Evolutionary conservation across 352 stramenopile species (phyloP), one percentile per base, ranked within the genome.

Genomic region (Phytophthora cryptogea): DNA sequence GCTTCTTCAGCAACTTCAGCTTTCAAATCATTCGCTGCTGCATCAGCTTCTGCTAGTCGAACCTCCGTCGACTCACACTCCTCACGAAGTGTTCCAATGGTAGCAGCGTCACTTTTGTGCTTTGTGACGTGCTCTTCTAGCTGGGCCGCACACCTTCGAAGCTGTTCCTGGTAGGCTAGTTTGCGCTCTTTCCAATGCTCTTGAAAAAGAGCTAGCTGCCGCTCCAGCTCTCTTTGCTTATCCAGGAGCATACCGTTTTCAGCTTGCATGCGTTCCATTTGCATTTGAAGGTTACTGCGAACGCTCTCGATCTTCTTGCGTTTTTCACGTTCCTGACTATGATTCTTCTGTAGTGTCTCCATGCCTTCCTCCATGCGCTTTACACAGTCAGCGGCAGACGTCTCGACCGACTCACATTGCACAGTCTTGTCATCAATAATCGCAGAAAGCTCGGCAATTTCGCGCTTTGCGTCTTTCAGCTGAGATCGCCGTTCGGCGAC

Each of bases 161-260:
- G 64, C 17, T 83, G 74, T 20, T 85, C 57, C 31, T 79, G 68
- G n/a, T 82, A 63, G 5, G 59, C 59, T n/a, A 59, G 43, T 23
- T 86, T 88, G 4, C 62, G 64, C 16, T 88, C 68, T n/a, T 77
- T 65, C 40, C 81, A 65, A 16, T 78, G 61, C n/a, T 80, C 57
- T 32, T 89, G 57, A 1, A 84, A 63, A 17, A 79, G 47, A 8
- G 17, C 23, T 2, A 66, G 47, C 31, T 78, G 73, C 4, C 50
- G 41, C 30, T 89, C 74, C 27, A 86, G 39, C 16, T 78, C 53
- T 3, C 61, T 39, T 4, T 80, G 56, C 14, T 76, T 70, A 0
- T 72, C 68, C 31, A 83, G 47, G 17, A 80, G 74, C 16, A 64
- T 52, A 0, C 45, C 49, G 5, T 61, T 59, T 9, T 71, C 54